Conservation (phyloP, 805 yeast genomes). For the Saccharomyces eubayanus region DNA sequence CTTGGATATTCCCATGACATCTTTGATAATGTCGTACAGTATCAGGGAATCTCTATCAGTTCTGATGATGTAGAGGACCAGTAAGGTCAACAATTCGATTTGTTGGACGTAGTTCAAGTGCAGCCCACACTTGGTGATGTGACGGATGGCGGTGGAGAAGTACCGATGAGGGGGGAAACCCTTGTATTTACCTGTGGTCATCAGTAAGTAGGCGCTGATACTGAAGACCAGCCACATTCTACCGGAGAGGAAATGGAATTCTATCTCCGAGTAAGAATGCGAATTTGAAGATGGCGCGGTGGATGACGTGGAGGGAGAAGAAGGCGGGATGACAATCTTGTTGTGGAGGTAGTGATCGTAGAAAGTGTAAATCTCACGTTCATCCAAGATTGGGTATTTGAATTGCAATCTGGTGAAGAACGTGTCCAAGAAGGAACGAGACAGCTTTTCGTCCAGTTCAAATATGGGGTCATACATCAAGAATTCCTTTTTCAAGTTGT, state of each 20-base stretch:
- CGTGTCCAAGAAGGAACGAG: slow-evolving; percentile 46
- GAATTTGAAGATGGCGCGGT: not conserved
- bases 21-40: slow-evolving; percentile 44
- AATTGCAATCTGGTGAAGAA: slow-evolving; percentile 48
- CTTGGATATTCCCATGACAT: slow-evolving; percentile 41
- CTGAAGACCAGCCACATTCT: slow-evolving; percentile 50
- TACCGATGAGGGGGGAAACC: slow-evolving; percentile 49
- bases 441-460: slow-evolving; percentile 42
- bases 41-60: slow-evolving; percentile 54
- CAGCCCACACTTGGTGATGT: slow-evolving; percentile 39
- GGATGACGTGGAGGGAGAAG: not conserved
- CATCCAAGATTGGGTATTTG: slow-evolving; percentile 49
- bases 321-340: slow-evolving; percentile 16
- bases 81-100: slow-evolving; percentile 44
- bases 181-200: slow-evolving; percentile 47
- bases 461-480: slow-evolving; percentile 42
- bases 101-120: slow-evolving; percentile 37
- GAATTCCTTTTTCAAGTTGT: slow-evolving; percentile 38
- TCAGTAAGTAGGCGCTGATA: slow-evolving; percentile 43
- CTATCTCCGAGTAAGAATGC: slow-evolving; percentile 28
- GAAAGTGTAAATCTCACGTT: slow-evolving; percentile 42
- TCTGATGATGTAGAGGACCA: slow-evolving; percentile 49
- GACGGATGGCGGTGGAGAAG: slow-evolving; percentile 53
- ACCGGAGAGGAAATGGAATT: slow-evolving; percentile 46
- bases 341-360: slow-evolving; percentile 42